Evolutionary conservation across 2,329 filamentous ascomycete species (phyloP), one percentile per base, ranked within the genome.

Genomic region (Neophaeococcomyces mojaviensis): DNA sequence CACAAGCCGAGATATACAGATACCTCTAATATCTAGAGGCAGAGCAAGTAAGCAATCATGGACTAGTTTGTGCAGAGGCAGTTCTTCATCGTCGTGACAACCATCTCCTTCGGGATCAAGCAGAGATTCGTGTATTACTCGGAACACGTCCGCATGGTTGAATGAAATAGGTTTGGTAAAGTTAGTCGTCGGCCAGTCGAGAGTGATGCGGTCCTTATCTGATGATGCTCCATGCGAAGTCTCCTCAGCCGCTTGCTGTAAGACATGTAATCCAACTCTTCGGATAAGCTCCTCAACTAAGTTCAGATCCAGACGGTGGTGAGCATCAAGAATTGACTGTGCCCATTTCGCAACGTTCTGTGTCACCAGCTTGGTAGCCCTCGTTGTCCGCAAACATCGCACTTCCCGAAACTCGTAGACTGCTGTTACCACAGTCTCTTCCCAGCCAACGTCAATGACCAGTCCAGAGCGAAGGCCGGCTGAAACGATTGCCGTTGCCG

Each of bases 331-430:
- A 3, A 4, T 13, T 2, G 22, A 20, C 12, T 32, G 31, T 19
- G 43, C 43, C 34, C 24, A 46, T 30, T 15, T 22, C 13, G 36
- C 85, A 56, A 88, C 81, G 47, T 82, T 77, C 55, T 83, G 74
- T 35, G 84, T 76, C 16, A 97, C 68, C 47, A 77, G 64, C 59
- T 82, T 89, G 49, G 84, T 88, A 28, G 80, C 88, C 53, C 92
- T 76, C 12, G 86, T 73, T 32, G 79, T 90, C 44, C 86, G 76
- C 47, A 73, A 78, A 44, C 79, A 79, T 13, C 75, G 72, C 1
- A 95, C 79, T 62, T 94, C 88, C 44, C 86, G 82, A 62, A 88
- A 95, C 66, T 98, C 92, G 60, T 89, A 97, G 5, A 97, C 75
- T 4, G 82, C 85, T 0, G 88, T 94, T 18, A 94, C 78, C 12